Conservation (phyloP, 805 yeast genomes). For the Pichia eremophila region DNA sequence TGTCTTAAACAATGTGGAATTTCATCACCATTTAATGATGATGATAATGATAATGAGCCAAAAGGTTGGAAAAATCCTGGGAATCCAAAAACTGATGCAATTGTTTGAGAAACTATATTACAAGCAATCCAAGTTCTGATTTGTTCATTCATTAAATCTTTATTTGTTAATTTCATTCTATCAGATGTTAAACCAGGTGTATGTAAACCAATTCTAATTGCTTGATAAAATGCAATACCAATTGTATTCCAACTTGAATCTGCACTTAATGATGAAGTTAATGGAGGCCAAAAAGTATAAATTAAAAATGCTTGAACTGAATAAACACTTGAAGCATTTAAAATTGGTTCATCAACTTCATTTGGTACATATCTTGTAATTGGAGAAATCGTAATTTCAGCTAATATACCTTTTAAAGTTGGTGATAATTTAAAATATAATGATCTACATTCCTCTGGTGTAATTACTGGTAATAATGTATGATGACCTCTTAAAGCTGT, state of each 20-base stretch:
- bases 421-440: constrained; percentile 59
- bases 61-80: constrained; percentile 89
- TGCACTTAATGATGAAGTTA: constrained; percentile 88
- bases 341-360: constrained; percentile 69
- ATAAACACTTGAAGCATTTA: constrained; percentile 84
- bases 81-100: constrained; percentile 89
- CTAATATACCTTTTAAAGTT: constrained; percentile 62
- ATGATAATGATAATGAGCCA: constrained; percentile 35
- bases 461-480: constrained; percentile 16
- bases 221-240: constrained; percentile 88
- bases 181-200: constrained; percentile 57
- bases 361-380: constrained; percentile 75
- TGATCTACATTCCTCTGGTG: constrained; percentile 21
- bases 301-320: constrained; percentile 88
- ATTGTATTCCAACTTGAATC: constrained; percentile 94
- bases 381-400: constrained; percentile 86
- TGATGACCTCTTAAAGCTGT: constrained; percentile 66
- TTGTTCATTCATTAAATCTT: constrained; percentile 58
- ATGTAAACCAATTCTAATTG: constrained; percentile 84
- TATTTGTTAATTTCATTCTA: constrained; percentile 36
- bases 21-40: constrained; percentile 27
- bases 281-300: constrained; percentile 92
- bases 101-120: constrained; percentile 79
- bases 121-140: constrained; percentile 89
- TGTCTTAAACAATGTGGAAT: constrained; percentile 57